Evolutionary conservation across 495 filamentous ascomycete species (phyloP).

Genomic region (Podospora pseudopauciseta): DNA sequence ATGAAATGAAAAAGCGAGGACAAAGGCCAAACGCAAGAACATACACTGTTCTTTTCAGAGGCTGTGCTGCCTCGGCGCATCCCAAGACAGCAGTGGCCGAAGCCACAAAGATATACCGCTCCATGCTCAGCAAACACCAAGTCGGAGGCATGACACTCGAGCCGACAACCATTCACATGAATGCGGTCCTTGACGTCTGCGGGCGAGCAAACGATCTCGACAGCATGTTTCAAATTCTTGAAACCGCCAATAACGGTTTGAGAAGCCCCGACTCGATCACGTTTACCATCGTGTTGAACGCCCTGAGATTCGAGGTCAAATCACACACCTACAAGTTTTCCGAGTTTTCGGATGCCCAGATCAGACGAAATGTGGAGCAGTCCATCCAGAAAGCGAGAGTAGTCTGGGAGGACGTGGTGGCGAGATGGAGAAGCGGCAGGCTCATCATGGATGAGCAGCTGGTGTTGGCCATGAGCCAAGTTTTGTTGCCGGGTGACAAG

Average conservation of each 20-base stretch:
- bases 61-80: constrained; percentile 56
- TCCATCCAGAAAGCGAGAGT: constrained; percentile 54
- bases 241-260: constrained; percentile 58
- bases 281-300: constrained; percentile 77
- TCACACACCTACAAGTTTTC: constrained; percentile 8
- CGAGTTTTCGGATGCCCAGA: constrained; percentile 19
- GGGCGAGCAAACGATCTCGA: constrained; percentile 66
- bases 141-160: constrained; percentile 41
- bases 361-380: constrained; percentile 33
- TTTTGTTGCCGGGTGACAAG: constrained; percentile 59
- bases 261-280: constrained; percentile 64
- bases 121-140: constrained; percentile 54
- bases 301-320: constrained; percentile 47
- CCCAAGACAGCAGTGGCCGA: constrained; percentile 52
- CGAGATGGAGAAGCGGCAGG: constrained; percentile 65
- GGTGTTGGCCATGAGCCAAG: constrained; percentile 68
- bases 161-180: constrained; percentile 74
- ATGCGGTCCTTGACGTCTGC: constrained; percentile 81
- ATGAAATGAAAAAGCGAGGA: constrained; percentile 96
- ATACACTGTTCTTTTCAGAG: constrained; percentile 78
- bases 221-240: constrained; percentile 65
- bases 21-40: constrained; percentile 70
- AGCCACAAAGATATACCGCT: constrained; percentile 67
- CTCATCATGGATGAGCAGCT: constrained; percentile 69
- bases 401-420: constrained; percentile 76